A percentile compares a stretch with the other conserved stretches of the same genome.
Evolutionary conservation across 2,329 filamentous ascomycete species (phyloP).

Genomic region (Madurella mycetomatis): DNA sequence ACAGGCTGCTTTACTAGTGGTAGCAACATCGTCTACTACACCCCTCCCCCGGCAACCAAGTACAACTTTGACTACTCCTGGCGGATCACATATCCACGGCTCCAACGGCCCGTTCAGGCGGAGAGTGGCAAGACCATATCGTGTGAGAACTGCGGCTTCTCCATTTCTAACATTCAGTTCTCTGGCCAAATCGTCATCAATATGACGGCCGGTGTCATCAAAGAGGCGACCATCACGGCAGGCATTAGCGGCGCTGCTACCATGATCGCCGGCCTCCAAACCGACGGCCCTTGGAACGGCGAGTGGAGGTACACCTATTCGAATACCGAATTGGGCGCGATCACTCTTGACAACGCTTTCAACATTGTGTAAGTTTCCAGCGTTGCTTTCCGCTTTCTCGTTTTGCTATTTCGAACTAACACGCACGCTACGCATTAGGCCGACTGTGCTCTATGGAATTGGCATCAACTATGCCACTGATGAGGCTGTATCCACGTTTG

Average conservation of each 20-base stretch:
- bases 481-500: not conserved
- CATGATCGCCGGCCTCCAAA: too few species aligned
- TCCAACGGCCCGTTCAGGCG: not conserved
- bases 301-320: too few species aligned
- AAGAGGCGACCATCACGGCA: conserved; percentile 1
- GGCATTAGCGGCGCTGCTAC: too few species aligned
- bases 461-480: not conserved
- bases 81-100: not conserved
- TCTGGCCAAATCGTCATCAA: conserved; percentile 8
- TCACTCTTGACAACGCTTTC: too few species aligned
- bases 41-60: conserved; percentile 5
- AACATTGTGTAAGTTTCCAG: too few species aligned
- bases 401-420: too few species aligned
- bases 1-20: not conserved
- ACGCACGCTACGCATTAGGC: too few species aligned
- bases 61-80: conserved; percentile 8
- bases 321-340: too few species aligned
- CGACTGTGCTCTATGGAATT: not conserved
- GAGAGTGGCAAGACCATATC: not conserved
- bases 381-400: too few species aligned
- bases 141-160: conserved; percentile 7
- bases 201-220: conserved; percentile 6
- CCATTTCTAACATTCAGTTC: conserved; percentile 3
- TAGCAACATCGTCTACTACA: not conserved
- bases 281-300: too few species aligned